Evolutionary conservation across 1,139 yeast genomes (phyloP), one percentile per base, ranked within the genome.

Genomic region (Blastobotrys petasosporus): DNA sequence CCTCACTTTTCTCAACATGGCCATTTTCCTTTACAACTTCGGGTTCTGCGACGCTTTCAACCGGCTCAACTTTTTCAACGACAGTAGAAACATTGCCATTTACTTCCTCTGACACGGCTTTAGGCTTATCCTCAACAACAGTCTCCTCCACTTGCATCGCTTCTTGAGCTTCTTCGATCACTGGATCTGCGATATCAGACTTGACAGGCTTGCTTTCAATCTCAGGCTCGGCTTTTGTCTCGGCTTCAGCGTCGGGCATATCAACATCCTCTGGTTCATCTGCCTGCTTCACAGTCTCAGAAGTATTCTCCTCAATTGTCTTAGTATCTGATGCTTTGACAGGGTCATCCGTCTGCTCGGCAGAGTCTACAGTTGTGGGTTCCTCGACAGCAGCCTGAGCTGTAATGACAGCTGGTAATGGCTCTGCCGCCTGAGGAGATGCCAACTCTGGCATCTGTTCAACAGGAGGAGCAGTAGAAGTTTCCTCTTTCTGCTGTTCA

Each of bases 141-240:
- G 44, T 28, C 11, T 38, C 44, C 15, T 35, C 35, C 16, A 37
- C 45, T 17, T 37, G 42, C 25, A 41, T 39, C 39, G 36, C 41
- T 7, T 39, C 42, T 17, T 33, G 40, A 41, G 28, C 42, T 5
- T 31, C 40, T 37, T 33, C 28, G 9, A 45, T 41, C 10, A 29
- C 34, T 20, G 34, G 20, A 12, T 25, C 39, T 2, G 39, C 31
- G 33, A 25, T 33, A 9, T 4, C 35, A 13, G 23, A 12, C 33
- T 32, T 15, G 20, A 12, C 31, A 20, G 39, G 16, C 9, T 15
- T n/a, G 28, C 7, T 12, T 23, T 36, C 39, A 10, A 25, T n/a
- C 30, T 4, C 29, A 17, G 23, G 23, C 23, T 17, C 30, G 3
- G 39, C 39, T n/a, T 36, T 23, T 4, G 28, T 9, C 39, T 36